Base-by-base conservation (phyloP, 108 stramenopile species). In the Cyclostephanos invisitatus region DNA sequence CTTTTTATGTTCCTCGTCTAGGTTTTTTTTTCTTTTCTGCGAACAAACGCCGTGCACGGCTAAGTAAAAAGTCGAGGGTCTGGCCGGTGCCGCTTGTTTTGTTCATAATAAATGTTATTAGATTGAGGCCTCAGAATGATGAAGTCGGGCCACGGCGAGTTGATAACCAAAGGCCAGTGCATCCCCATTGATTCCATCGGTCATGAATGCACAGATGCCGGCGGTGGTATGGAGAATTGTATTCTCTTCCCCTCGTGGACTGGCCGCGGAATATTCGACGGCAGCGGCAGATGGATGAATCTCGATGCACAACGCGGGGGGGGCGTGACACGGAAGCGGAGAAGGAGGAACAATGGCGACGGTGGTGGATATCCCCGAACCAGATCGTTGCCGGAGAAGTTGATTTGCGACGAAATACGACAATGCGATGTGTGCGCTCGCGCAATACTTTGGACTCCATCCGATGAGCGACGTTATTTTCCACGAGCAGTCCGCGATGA, bases 391-490 rank as follows among this genome's bases (percentile, higher is more conserved):
- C 37, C 73, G 51, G 68, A 80, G 42, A 25, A 53, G 55, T 63
- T 80, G 48, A 42, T 73, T 10, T 63, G n/a, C 12, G 36, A 69
- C 36, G 80, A 81, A 73, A 67, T 74, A 54, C 68, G 80, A 10
- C 73, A 81, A 59, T 81, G 80, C 40, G 80, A 81, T 47, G 64
- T 70, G 0, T 81, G 80, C 53, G 80, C 62, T 1, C 55, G 73
- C 17, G 40, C 27, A 35, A 25, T 70, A 49, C 25, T 74, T 15
- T 70, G 69, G 68, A 74, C 47, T 40, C 59, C 64, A 8, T 42
- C 56, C 17, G 6, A 57, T 29, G 22, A 69, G 21, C 55, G 38
- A 17, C 24, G 59, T 12, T 50, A 60, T 25, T 70, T 71, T 48
- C 24, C 29, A n/a, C n/a, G n/a, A n/a, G n/a, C n/a, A n/a, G 29